Base-by-base conservation (phyloP, 1,139 yeast species). In the Suhomyces maxii region DNA sequence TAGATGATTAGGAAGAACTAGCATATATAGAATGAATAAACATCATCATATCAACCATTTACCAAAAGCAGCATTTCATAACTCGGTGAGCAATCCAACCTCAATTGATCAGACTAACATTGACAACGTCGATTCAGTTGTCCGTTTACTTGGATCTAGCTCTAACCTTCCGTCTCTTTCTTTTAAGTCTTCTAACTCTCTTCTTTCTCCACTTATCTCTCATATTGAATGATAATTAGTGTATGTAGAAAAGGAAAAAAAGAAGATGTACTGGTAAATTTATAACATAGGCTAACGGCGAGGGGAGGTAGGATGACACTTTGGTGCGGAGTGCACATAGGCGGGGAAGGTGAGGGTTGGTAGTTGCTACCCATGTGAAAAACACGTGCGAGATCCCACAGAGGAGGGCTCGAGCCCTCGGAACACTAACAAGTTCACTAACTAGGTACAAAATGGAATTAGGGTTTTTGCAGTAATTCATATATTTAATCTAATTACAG, bases 131-230 rank as follows among this genome's bases (percentile, higher is more conserved):
- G 36, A 34, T 41, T 18, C 33, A 38, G 41, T 52, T 68, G 79
- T 76, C 81, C 84, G 87, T 81, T 85, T 85, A 86, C 85, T 86
- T 86, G 82, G 93, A 86, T 89, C 97, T 89, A 79, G 97, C 97
- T 88, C 97, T 88, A 70, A 90, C 96, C 95, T 89, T 89, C 96
- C 97, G 96, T 86, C 97, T 87, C 95, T 90, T 90, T 86, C 97
- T 88, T 87, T 90, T 90, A 75, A 90, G 89, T 89, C 97, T 89
- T 89, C 97, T 89, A 80, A 86, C 95, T 89, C 97, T 89, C 95
- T 90, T 90, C 87, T 90, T 90, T 89, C 96, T 89, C 97, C 96
- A 89, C 85, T 86, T 86, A 79, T 84, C 82, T 84, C 95, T 86
- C 95, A 86, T 86, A 56, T 61, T 73, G 68, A 71, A 64, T 56